Conservation (phyloP, 2,329 filamentous ascomycete species). For the Aureobasidium pullulans region DNA sequence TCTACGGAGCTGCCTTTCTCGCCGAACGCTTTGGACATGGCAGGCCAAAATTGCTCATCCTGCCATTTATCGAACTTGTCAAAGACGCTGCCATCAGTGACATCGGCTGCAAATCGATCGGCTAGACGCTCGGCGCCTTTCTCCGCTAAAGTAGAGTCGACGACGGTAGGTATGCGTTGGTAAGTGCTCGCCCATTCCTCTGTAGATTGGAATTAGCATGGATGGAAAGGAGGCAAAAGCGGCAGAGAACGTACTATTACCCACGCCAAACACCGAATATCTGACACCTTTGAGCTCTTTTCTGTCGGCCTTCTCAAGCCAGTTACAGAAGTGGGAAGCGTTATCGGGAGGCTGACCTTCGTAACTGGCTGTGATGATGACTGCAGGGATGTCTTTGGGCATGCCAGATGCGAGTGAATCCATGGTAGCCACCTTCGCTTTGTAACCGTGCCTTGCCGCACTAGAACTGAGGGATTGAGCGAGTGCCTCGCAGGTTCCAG, state of each 20-base stretch:
- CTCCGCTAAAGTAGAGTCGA: conserved; percentile 15
- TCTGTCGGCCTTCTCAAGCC: conserved; percentile 26
- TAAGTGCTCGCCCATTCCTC: conserved; percentile 36
- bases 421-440: conserved; percentile 28
- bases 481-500: conserved; percentile 36
- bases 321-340: conserved; percentile 34
- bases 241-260: conserved; percentile 22
- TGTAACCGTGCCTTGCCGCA: conserved; percentile 31
- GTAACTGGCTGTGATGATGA: conserved; percentile 35
- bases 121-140: too few relatives aligned
- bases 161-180: conserved; percentile 33
- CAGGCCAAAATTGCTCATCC: neutral
- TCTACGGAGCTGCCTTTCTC: too few relatives aligned
- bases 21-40: too few relatives aligned
- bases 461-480: conserved; percentile 31
- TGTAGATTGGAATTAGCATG: neutral
- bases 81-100: too few relatives aligned
- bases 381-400: conserved; percentile 30
- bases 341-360: conserved; percentile 39
- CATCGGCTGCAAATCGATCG: too few relatives aligned
- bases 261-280: conserved; percentile 36
- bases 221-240: neutral
- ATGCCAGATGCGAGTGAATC: conserved; percentile 29
- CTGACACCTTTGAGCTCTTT: conserved; percentile 28
- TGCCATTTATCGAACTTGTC: neutral